Percentiles rank a stretch among this genome's conserved stretches.
These are phyloP conservation scores for Xylaria scruposa DNA, from an alignment of 495 filamentous ascomycete genomes.

Conservation along the genomic window DNA sequence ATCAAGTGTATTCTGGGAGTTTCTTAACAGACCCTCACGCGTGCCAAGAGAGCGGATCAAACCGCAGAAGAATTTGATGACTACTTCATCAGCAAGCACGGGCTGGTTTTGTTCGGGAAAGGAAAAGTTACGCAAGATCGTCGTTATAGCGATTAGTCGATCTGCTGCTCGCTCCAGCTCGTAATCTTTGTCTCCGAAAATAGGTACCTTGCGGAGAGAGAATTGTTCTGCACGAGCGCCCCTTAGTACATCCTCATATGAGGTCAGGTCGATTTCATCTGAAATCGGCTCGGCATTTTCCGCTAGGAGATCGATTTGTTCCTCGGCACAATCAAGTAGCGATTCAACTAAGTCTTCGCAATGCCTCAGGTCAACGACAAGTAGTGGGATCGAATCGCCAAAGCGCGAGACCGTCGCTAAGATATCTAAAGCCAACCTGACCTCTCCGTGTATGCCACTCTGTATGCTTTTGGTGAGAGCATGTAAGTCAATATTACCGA, in stretches of 20 bases:
- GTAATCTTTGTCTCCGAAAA: slow-evolving; percentile 80
- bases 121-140: slow-evolving; percentile 90
- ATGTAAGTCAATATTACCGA: slow-evolving; percentile 88
- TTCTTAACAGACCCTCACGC: slow-evolving; percentile 82
- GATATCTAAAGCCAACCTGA: slow-evolving; percentile 85
- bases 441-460: slow-evolving; percentile 86
- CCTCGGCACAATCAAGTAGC: slow-evolving; percentile 87
- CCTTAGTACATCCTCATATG: slow-evolving; percentile 88
- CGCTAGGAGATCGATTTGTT: slow-evolving; percentile 78
- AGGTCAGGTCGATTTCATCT: slow-evolving; percentile 76
- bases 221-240: slow-evolving; percentile 75
- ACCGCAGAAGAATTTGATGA: slow-evolving; percentile 80
- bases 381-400: slow-evolving; percentile 58
- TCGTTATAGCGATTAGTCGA: slow-evolving; percentile 86
- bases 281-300: slow-evolving; percentile 84
- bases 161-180: slow-evolving; percentile 87
- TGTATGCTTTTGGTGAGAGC: slow-evolving; percentile 93
- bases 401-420: slow-evolving; percentile 75
- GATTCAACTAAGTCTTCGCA: slow-evolving; percentile 91
- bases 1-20: slow-evolving; percentile 81
- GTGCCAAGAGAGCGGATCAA: slow-evolving; percentile 89
- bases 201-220: slow-evolving; percentile 68
- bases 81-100: slow-evolving; percentile 71
- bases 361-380: slow-evolving; percentile 61
- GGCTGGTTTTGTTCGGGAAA: slow-evolving; percentile 79